Evolutionary conservation across 2,329 filamentous ascomycete genomes (phyloP).

Genomic region (Aspergillus ibericus): DNA sequence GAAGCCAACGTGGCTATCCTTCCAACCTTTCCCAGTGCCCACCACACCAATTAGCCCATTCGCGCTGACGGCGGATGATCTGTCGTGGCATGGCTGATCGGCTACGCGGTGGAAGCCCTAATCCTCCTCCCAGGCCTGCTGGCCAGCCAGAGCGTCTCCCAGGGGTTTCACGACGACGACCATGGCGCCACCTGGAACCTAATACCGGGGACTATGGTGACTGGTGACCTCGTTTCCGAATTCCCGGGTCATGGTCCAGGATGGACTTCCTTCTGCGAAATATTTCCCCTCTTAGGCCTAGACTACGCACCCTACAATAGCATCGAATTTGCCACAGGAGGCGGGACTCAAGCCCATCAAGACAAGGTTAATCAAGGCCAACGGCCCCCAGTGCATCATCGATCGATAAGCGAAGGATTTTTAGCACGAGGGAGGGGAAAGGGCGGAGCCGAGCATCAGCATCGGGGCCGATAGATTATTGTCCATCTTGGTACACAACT

Average conservation of each 20-base stretch:
- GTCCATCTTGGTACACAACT: background rate
- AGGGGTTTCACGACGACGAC: background rate
- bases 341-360: background rate
- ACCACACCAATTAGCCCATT: too few relatives aligned
- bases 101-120: background rate
- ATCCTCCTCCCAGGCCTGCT: background rate
- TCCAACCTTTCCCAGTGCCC: slow-evolving; percentile 7
- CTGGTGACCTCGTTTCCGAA: background rate
- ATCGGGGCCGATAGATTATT: background rate
- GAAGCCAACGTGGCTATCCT: slow-evolving; percentile 3
- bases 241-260: background rate
- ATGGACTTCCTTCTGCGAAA: background rate
- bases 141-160: background rate
- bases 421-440: background rate
- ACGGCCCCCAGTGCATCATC: slow-evolving; percentile 11
- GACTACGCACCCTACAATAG: background rate
- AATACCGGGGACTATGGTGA: background rate
- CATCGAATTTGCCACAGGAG: background rate
- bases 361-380: slow-evolving; percentile 3
- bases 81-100: slow-evolving; percentile 9
- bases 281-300: background rate
- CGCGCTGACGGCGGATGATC: slow-evolving; percentile 12
- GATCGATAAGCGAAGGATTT: slow-evolving; percentile 15
- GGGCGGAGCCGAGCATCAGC: background rate
- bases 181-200: background rate